Conservation (phyloP, 2,329 filamentous ascomycete genomes). For the Podosphaera aphanis region DNA sequence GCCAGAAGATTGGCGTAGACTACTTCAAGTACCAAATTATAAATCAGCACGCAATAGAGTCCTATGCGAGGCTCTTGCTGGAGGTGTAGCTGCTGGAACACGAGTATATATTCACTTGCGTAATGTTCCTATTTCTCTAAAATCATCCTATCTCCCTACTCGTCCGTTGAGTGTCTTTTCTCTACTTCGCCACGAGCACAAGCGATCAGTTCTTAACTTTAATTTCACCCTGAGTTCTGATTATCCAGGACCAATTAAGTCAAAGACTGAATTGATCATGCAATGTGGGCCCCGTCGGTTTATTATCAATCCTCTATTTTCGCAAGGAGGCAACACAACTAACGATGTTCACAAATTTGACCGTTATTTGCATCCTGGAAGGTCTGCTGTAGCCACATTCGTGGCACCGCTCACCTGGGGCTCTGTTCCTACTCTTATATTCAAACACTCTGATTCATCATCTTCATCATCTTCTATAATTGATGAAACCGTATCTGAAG, state of each 20-base stretch:
- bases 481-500: slow-evolving; percentile 21
- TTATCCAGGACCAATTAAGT: slow-evolving; percentile 52
- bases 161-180: slow-evolving; percentile 58
- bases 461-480: slow-evolving; percentile 21
- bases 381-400: slow-evolving; percentile 72
- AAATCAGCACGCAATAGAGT: slow-evolving; percentile 56
- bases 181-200: slow-evolving; percentile 81
- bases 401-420: slow-evolving; percentile 86
- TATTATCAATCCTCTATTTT: slow-evolving; percentile 76
- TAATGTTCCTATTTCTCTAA: slow-evolving; percentile 29
- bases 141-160: slow-evolving; percentile 27
- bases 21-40: slow-evolving; percentile 79
- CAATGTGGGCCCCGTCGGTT: slow-evolving; percentile 79
- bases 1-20: slow-evolving; percentile 68
- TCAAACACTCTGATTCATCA: slow-evolving; percentile 34
- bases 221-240: slow-evolving; percentile 69
- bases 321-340: slow-evolving; percentile 65
- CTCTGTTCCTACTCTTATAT: slow-evolving; percentile 71
- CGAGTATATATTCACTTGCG: slow-evolving; percentile 59
- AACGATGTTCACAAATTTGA: slow-evolving; percentile 97
- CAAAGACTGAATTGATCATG: slow-evolving; percentile 77
- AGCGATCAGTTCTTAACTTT: slow-evolving; percentile 73
- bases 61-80: slow-evolving; percentile 64
- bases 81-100: slow-evolving; percentile 64
- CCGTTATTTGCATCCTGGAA: slow-evolving; percentile 73